Base-by-base conservation (phyloP, 2,329 filamentous ascomycete genomes). In the Diaporthe capsici region DNA sequence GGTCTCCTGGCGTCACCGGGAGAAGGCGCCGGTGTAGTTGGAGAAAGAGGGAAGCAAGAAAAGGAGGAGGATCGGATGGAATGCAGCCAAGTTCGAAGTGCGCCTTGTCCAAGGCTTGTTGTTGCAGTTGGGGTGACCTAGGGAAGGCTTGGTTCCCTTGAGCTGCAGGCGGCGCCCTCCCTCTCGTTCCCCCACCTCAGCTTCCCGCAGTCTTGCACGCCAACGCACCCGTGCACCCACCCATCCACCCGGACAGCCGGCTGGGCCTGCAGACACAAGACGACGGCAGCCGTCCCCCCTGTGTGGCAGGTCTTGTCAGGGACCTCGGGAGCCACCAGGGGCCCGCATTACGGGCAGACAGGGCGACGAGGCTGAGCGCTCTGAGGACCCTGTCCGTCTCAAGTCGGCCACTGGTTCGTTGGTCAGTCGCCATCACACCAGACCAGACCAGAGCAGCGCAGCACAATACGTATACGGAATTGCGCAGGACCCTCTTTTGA, bases 251-350 rank as follows among this genome's bases (percentile, higher is more conserved):
- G 55, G 28, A 15, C 49, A 53, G 49, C 49, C 37, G 37, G 39
- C 37, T 44, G 15, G 37, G 58, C 10, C 20, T 25, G 58, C 58
- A 42, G 58, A 15, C n/a, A 42, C 51, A 53, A 53, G 49, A 53
- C 22, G 22, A 53, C 49, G 49, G 49, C 58, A 44, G 39, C 58
- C 60, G 60, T 15, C n/a, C 17, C 61, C 28, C 42, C 12, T 49
- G 68, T 44, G 51, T 57, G 49, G 39, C 70, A 72, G 71, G 53
- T 49, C 71, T 72, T 53, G 71, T 72, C 71, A 72, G 71, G 71
- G 71, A 49, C 70, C 42, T 28, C 28, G 51, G 49, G 34, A 42
- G 34, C 55, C 13, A 49, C 63, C 28, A 67, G 44, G 63, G 63
- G 44, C 44, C 63, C 44, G 63, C 63, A 68, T 53, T 20, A 25